Base-by-base conservation (phyloP, 2,329 filamentous ascomycete genomes). In the Xylaria digitata region DNA sequence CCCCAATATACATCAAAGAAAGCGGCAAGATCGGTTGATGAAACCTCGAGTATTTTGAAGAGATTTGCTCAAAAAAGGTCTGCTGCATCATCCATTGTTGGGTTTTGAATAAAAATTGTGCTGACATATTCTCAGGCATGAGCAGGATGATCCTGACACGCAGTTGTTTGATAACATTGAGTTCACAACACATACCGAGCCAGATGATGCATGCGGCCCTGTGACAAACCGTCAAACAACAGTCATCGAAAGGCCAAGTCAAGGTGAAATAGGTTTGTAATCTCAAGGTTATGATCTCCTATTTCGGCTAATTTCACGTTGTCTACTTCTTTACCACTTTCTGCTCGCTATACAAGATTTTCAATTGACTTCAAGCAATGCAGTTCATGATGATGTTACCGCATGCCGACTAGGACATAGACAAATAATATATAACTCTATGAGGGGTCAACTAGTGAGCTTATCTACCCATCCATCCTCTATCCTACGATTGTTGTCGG, bases 131-230 rank as follows among this genome's bases (percentile, higher is more conserved):
- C 17, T 21, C 45, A 73, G 72, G n/a, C 55, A 61, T 56, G 55
- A 57, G 23, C 62, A 54, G 37, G 43, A 49, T 11, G 26, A 52
- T 30, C 54, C 37, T 23, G 61, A 72, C 59, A 49, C 59, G 40
- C 55, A 57, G n/a, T 61, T 75, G 15, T 74, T 77, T 26, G 61
- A 70, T 26, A 76, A 76, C 52, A 70, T 77, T 8, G 71, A 75
- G 59, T 77, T 77, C 56, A 57, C 71, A 8, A 63, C 69, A 13
- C 69, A 71, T 2, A 43, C 26, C 6, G 71, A 67, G 49, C 54
- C 46, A 13, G 40, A 65, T 21, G 62, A 61, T 34, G 19, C 21
- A 5, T 59, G 63, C n/a, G 72, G 53, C 3, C 70, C 72, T 17
- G 61, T 59, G 1, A 65, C 69, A 19, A 74, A 75, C 60, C 73